Conservation (phyloP, 73 alveolate genomes). For the Tetrahymena thermophila region DNA sequence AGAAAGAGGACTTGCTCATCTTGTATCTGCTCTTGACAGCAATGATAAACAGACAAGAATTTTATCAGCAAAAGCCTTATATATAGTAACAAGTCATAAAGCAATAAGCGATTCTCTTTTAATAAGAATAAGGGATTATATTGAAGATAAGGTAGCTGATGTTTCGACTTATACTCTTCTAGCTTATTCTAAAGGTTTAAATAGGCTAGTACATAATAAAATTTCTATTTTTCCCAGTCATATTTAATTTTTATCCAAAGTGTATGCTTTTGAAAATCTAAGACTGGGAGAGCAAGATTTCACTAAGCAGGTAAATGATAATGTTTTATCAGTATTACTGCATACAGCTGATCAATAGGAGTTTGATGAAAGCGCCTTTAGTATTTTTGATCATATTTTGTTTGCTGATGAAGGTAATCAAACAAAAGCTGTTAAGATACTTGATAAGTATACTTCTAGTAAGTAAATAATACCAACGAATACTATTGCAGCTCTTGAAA, state of each 20-base stretch:
- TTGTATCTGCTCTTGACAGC: neutral
- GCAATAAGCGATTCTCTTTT: neutral
- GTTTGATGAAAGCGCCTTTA: neutral
- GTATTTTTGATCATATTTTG: neutral
- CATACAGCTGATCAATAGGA: neutral
- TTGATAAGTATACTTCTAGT: neutral
- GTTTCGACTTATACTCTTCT: neutral
- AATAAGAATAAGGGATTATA: neutral
- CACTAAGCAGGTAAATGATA: neutral
- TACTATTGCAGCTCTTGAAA: neutral
- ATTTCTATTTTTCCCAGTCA: neutral
- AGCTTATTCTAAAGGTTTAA: neutral
- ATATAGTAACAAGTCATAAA: neutral
- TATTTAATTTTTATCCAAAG: neutral
- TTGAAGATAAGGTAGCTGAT: neutral
- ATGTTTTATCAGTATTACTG: neutral
- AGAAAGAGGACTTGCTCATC: neutral
- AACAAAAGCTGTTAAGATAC: neutral
- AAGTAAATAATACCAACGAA: neutral
- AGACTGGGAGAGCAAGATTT: neutral
- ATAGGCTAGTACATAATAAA: neutral
- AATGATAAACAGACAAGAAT: neutral
- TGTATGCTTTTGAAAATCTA: neutral
- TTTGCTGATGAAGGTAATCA: neutral
- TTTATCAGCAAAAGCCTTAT: neutral